These are phyloP conservation scores for Erysimum cheiri DNA, from an alignment of 441 rosid genomes.

Conservation along the genomic window DNA sequence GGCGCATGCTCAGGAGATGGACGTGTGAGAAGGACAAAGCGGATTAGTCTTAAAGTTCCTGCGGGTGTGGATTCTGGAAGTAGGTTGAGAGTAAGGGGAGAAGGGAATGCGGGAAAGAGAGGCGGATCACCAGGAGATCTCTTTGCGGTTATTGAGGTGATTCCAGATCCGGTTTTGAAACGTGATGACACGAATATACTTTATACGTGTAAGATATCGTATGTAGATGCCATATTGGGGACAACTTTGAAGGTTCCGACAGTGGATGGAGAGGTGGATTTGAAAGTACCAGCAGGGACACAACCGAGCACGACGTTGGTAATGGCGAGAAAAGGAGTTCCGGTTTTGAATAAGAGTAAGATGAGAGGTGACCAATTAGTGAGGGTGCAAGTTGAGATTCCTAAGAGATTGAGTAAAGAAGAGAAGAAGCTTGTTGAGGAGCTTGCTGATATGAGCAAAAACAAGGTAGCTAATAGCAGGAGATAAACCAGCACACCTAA, in stretches of 20 bases:
- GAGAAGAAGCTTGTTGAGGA: constrained; percentile 91
- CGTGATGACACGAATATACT: constrained; percentile 86
- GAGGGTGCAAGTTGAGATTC: constrained; percentile 94
- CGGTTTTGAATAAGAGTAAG: constrained; percentile 82
- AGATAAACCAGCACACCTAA: constrained; percentile 50
- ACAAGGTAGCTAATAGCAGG: constrained; percentile 71
- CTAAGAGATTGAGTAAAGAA: constrained; percentile 82
- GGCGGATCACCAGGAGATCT: constrained; percentile 96
- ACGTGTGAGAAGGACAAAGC: constrained; percentile 81
- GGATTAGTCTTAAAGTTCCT: constrained; percentile 90
- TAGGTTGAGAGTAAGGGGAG: constrained; percentile 88
- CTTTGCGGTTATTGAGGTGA: constrained; percentile 81
- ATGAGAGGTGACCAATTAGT: constrained; percentile 97
- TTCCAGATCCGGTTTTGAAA: constrained; percentile 84
- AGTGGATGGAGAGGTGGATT: constrained; percentile 90
- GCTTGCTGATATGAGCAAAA: constrained; percentile 89
- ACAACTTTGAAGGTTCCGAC: constrained; percentile 88
- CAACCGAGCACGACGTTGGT: constrained; percentile 93
- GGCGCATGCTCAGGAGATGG: constrained; percentile 90
- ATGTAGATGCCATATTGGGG: constrained; percentile 89
- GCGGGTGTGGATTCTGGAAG: constrained; percentile 97
- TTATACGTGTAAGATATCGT: constrained; percentile 87
- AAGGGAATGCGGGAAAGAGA: constrained; percentile 92
- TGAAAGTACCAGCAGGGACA: constrained; percentile 92
- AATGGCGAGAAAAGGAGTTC: constrained; percentile 95